phyloP scores from a whole-genome alignment of 2,329 filamentous ascomycete species.

The Hymenoscyphus fraxineus region DNA sequence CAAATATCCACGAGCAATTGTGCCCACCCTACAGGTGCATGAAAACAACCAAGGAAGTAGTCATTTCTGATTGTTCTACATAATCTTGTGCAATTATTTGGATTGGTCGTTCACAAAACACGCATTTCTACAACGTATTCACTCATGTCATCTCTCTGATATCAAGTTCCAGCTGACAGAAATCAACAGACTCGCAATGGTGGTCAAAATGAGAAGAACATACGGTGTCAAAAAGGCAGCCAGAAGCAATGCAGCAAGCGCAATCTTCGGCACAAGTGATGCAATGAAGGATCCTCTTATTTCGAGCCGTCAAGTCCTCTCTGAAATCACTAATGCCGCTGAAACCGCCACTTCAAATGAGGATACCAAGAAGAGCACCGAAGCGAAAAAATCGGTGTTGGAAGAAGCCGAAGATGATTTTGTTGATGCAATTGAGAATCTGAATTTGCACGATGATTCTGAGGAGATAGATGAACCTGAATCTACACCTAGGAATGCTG shows the following conservation, averaged over 20 bases:
- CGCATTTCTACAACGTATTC: too few species aligned
- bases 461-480: neutral
- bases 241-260: neutral
- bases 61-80: too few species aligned
- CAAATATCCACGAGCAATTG: too few species aligned
- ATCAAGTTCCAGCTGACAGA: too few species aligned
- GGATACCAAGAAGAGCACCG: neutral
- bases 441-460: neutral
- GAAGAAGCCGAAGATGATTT: neutral
- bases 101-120: too few species aligned
- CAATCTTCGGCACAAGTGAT: conserved; percentile 8
- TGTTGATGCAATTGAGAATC: neutral
- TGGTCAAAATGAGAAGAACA: conserved; percentile 1
- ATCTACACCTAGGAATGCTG: neutral
- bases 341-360: neutral
- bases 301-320: neutral
- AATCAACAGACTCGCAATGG: neutral
- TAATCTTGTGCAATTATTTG: too few species aligned
- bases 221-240: conserved; percentile 11
- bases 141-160: too few species aligned
- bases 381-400: neutral
- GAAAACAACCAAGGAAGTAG: too few species aligned
- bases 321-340: conserved; percentile 4
- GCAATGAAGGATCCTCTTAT: neutral
- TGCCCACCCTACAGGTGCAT: too few species aligned